Base-by-base conservation (phyloP, 495 filamentous ascomycete species). In the Eremomyces bilateralis region DNA sequence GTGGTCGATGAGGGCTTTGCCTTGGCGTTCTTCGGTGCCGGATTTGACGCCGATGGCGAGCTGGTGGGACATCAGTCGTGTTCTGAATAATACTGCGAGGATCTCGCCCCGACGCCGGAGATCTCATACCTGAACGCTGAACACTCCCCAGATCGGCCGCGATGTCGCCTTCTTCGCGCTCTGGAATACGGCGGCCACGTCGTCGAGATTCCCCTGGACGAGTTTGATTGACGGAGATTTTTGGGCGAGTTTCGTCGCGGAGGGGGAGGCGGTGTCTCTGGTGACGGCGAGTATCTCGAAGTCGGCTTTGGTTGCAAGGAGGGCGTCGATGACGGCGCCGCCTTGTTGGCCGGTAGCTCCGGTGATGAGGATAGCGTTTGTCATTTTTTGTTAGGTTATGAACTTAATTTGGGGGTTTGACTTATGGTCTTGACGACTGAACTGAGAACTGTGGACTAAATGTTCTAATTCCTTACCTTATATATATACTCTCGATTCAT, bases 291-390 rank as follows among this genome's bases (percentile, higher is more conserved):
- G 63, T 43, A 83, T 70, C 33, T 69, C 61, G 50, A 73, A 59
- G 17, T 56, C 45, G n/a, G 53, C 36, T 2, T 40, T 30, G 18
- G 50, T 41, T 11, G 43, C 31, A 13, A 73, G 51, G 21, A 82
- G 65, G 33, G 60, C 63, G 3, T 63, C 50, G 44, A 83, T 57
- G 21, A 73, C 51, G 10, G 64, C 59, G 19, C 69, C 63, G 37
- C 79, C 77, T 51, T 82, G 78, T 41, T 76, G 66, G 47, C 74
- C 75, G 1, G 73, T 83, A 3, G 72, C 76, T 15, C 76, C 76
- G 15, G 73, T 70, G 37, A 82, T 49, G 29, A 79, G 61, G 34
- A 76, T 46, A n/a, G 56, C 39, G 36, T 41, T 46, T 5, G 49
- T 41, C 47, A 52, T 50, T 20, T 4, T 40, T n/a, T n/a, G n/a